Evolutionary conservation across 2,329 filamentous ascomycete species (phyloP).

Genomic region (Chaetoscypha palmicola): DNA sequence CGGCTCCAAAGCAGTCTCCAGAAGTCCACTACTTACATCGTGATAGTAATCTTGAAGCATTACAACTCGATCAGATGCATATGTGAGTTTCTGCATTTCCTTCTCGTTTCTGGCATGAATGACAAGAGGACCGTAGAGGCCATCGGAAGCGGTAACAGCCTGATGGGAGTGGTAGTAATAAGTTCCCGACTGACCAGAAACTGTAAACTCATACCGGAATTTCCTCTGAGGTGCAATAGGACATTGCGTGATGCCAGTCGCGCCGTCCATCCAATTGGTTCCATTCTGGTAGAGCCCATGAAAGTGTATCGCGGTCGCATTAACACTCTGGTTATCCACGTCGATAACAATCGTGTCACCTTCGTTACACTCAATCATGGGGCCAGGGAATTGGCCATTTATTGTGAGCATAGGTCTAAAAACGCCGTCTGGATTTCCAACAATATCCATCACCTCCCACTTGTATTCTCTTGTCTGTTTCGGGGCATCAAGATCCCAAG

Average conservation of each 20-base stretch:
- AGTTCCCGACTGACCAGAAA: slow-evolving; percentile 43
- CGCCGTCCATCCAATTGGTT: slow-evolving; percentile 68
- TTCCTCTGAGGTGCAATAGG: slow-evolving; percentile 54
- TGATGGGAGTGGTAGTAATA: slow-evolving; percentile 62
- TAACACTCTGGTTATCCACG: slow-evolving; percentile 58
- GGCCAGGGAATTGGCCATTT: slow-evolving; percentile 69
- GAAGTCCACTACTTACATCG: slow-evolving; percentile 40
- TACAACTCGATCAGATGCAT: slow-evolving; percentile 51
- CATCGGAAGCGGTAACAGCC: slow-evolving; percentile 59
- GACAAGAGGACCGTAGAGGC: slow-evolving; percentile 59
- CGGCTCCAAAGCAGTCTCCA: slow-evolving; percentile 34
- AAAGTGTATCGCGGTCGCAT: slow-evolving; percentile 63
- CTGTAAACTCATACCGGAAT: slow-evolving; percentile 62
- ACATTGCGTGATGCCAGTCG: slow-evolving; percentile 55
- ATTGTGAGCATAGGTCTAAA: slow-evolving; percentile 57
- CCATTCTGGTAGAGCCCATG: slow-evolving; percentile 74
- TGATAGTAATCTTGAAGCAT: slow-evolving; percentile 73
- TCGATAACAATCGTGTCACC: slow-evolving; percentile 66
- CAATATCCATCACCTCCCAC: slow-evolving; percentile 53
- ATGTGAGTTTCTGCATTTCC: slow-evolving; percentile 44
- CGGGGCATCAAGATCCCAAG: slow-evolving; percentile 48
- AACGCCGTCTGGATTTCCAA: slow-evolving; percentile 54
- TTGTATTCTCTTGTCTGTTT: slow-evolving; percentile 48
- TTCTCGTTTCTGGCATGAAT: slow-evolving; percentile 53
- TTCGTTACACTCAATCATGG: slow-evolving; percentile 64